phyloP scores from a whole-genome alignment of 306 rosid genomes.

The Vigna mungo region DNA sequence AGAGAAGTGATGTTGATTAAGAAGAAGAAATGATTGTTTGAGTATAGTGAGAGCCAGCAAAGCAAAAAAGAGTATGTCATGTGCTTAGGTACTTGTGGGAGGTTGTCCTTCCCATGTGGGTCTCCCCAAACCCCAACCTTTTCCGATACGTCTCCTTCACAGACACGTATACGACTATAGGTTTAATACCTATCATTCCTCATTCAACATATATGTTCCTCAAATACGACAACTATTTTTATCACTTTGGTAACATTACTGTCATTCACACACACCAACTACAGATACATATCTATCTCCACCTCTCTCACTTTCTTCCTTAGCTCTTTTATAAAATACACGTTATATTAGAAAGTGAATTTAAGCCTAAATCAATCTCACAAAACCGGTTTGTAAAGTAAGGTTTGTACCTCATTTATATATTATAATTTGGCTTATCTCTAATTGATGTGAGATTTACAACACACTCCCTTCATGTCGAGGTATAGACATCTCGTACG shows the following conservation, averaged over 20 bases:
- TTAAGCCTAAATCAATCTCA: no score
- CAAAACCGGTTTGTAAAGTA: no score
- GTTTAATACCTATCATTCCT: slow-evolving; percentile 15
- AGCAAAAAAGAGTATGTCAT: slow-evolving; percentile 57
- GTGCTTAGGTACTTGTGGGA: slow-evolving; percentile 58
- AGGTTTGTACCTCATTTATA: no score
- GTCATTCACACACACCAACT: slow-evolving; percentile 38
- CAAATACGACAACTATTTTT: slow-evolving; percentile 30
- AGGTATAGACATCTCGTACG: no score
- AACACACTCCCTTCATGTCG: no score
- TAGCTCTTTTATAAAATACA: no score
- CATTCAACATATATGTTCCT: slow-evolving; percentile 22
- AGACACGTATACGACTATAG: slow-evolving; percentile 26
- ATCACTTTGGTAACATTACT: slow-evolving; percentile 41
- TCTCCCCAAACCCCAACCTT: slow-evolving; percentile 35
- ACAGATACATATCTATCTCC: slow-evolving; percentile 27
- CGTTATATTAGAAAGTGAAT: no score
- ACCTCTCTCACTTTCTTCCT: background rate
- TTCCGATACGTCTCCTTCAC: slow-evolving; percentile 24
- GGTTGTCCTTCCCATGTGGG: slow-evolving; percentile 66
- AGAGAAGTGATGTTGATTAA: background rate
- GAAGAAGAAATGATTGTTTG: slow-evolving; percentile 31
- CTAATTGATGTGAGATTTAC: no score
- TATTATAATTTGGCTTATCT: no score
- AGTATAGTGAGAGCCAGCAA: slow-evolving; percentile 55